A percentile compares a stretch with the other conserved stretches of the same genome.
These are phyloP conservation scores for Mycena indigotica DNA, from an alignment of 768 basidiomycete species.

Conservation along the genomic window DNA sequence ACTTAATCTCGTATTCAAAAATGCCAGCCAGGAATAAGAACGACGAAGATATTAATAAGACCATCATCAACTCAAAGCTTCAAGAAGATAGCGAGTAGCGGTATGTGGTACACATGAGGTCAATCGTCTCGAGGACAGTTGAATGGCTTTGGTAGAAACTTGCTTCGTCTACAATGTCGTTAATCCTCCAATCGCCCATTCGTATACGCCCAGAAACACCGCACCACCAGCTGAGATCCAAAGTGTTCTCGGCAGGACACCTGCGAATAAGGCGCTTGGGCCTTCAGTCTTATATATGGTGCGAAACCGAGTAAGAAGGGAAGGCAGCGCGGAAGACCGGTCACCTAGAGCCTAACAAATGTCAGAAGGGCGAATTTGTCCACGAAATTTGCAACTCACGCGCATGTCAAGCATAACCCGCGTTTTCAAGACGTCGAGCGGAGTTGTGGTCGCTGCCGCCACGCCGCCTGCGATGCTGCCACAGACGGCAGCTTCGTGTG, in stretches of 20 bases:
- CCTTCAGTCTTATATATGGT: slow-evolving; percentile 79
- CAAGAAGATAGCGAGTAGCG: too few relatives aligned
- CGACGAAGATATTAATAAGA: too few relatives aligned
- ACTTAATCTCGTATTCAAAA: too few relatives aligned
- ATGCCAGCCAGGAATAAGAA: too few relatives aligned
- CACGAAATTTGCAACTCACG: slow-evolving; percentile 59
- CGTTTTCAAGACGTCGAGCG: slow-evolving; percentile 95
- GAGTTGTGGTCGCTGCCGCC: slow-evolving; percentile 89
- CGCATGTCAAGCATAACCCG: slow-evolving; percentile 92
- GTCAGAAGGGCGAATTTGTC: too few relatives aligned
- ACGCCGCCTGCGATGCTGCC: slow-evolving; percentile 90
- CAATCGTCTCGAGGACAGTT: too few relatives aligned
- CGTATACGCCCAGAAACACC: slow-evolving; percentile 96
- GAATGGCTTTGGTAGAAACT: too few relatives aligned
- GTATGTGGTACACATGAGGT: too few relatives aligned
- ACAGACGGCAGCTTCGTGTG: slow-evolving; percentile 82
- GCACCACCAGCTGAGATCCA: slow-evolving; percentile 98
- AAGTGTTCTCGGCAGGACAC: slow-evolving; percentile 86
- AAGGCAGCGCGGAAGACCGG: too few relatives aligned
- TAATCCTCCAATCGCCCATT: slow-evolving; percentile 67
- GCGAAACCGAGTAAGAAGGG: slow-evolving; percentile 56
- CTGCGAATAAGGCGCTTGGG: slow-evolving; percentile 73
- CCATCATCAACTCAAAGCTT: too few relatives aligned
- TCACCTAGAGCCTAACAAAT: too few relatives aligned
- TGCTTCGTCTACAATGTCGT: too few relatives aligned